Conservation (phyloP, 2,329 filamentous ascomycete genomes). For the Alternaria burnsii region DNA sequence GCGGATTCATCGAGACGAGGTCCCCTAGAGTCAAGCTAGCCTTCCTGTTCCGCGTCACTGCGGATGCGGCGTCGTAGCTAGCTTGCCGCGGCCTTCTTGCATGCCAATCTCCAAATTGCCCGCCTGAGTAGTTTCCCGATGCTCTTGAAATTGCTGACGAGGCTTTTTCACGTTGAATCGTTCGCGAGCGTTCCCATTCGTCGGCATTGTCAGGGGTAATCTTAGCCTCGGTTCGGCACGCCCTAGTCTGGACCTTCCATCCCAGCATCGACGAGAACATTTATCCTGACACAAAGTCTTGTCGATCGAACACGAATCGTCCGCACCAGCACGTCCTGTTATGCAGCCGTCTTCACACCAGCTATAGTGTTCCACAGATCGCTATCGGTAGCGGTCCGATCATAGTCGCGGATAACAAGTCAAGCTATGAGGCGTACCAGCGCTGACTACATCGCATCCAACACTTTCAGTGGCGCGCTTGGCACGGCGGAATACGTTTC, state of each 20-base stretch:
- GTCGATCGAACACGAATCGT: slow-evolving; percentile 13
- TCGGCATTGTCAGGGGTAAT: slow-evolving; percentile 19
- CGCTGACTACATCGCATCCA: slow-evolving; percentile 14
- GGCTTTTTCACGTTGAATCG: slow-evolving; percentile 21
- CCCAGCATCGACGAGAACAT: slow-evolving; percentile 14
- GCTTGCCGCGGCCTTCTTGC: slow-evolving; percentile 6
- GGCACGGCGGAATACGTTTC: slow-evolving; percentile 32
- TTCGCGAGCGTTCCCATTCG: slow-evolving; percentile 22
- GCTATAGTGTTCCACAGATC: background rate
- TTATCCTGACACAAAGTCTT: slow-evolving; percentile 28
- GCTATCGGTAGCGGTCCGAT: slow-evolving; percentile 5
- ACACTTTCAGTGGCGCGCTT: slow-evolving; percentile 19
- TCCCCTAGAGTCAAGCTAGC: background rate
- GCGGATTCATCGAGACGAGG: background rate
- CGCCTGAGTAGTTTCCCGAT: slow-evolving; percentile 13
- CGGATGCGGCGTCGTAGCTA: background rate
- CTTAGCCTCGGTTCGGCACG: slow-evolving; percentile 37
- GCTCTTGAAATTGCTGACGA: slow-evolving; percentile 24
- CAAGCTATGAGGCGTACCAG: background rate
- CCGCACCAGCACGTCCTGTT: slow-evolving; percentile 10
- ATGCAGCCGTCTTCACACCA: background rate
- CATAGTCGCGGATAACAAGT: background rate
- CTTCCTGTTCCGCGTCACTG: background rate
- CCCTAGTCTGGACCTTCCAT: slow-evolving; percentile 27
- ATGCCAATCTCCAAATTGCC: slow-evolving; percentile 14